These are phyloP conservation scores for Tolypocladium album DNA, from an alignment of 2,329 filamentous ascomycete species.

Conservation along the genomic window DNA sequence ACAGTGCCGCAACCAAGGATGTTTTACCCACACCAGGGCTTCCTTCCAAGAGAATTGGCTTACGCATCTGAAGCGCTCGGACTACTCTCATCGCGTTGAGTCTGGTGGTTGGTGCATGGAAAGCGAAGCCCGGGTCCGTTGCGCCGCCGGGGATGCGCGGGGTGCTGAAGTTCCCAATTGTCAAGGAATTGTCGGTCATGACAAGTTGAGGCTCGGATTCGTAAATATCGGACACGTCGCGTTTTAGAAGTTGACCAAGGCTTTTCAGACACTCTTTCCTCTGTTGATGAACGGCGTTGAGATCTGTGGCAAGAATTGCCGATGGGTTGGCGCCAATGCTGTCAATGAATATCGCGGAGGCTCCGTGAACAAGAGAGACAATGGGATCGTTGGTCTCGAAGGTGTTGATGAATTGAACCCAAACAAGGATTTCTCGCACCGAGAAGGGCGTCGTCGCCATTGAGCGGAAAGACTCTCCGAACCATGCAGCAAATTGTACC, in stretches of 20 bases:
- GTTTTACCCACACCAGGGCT: conserved; percentile 99
- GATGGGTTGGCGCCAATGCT: conserved; percentile 92
- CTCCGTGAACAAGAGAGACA: conserved; percentile 62
- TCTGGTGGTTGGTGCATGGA: conserved; percentile 82
- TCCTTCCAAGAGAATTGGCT: conserved; percentile 89
- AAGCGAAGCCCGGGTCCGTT: conserved; percentile 37
- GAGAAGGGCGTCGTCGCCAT: conserved; percentile 70
- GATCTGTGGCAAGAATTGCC: conserved; percentile 65
- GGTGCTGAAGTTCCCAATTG: conserved; percentile 67
- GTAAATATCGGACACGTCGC: conserved; percentile 57
- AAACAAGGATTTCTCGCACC: conserved; percentile 82
- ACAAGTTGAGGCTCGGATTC: conserved; percentile 47
- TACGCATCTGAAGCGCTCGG: conserved; percentile 76
- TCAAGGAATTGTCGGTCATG: conserved; percentile 39
- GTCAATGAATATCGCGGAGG: conserved; percentile 91
- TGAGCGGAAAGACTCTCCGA: conserved; percentile 70
- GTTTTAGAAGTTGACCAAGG: conserved; percentile 54
- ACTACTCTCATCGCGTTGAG: conserved; percentile 85
- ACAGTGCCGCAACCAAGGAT: conserved; percentile 77
- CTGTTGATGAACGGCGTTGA: conserved; percentile 59
- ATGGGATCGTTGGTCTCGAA: conserved; percentile 35
- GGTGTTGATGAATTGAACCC: conserved; percentile 85
- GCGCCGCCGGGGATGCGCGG: conserved; percentile 32
- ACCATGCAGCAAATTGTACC: conserved; percentile 87
- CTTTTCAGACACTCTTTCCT: conserved; percentile 62